Base-by-base conservation (phyloP, 805 yeast species). In the Ogataea zsoltii region DNA sequence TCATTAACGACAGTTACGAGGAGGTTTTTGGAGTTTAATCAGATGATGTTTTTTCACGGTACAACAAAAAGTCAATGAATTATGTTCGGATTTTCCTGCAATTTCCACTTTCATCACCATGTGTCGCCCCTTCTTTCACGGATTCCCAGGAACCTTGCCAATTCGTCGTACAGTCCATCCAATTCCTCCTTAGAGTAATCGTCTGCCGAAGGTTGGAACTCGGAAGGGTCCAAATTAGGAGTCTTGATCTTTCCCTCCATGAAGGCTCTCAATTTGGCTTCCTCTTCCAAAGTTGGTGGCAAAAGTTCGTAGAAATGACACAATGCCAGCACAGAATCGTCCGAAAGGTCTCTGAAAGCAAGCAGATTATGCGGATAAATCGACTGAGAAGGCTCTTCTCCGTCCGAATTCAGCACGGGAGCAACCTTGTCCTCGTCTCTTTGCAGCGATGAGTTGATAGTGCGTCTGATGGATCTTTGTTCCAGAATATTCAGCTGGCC, bases 401-500 rank as follows among this genome's bases (percentile, higher is more conserved):
- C 96, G 61, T 87, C 94, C n/a, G 79, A 74, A 57, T 83, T 85
- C n/a, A 85, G 78, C 45, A 89, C 63, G 1, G 91, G 85, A 0
- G 85, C 86, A n/a, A 89, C 58, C 6, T 62, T 50, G 14, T 73
- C 80, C 13, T 67, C 67, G 10, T 67, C 65, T 0, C 63, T 61
- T 0, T 59, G 54, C 45, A 81, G 70, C 19, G 74, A 72, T 1
- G 86, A 70, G 61, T 90, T 90, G 51, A 79, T 76, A 3, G 82
- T 69, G 63, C 98, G 75, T 52, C 86, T 75, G 35, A 87, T 76
- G 14, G 85, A 77, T 54, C 96, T 76, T 54, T 87, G 88, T 60
- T 91, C 98, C 28, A 86, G 62, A 18, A 76, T 70, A 42, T 87
- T 91, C 58, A 91, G 73, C 66, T 91, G 97, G 7, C 88, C 87